Conservation (phyloP, 1,284 basidiomycete species). For the Dichomitus squalens region DNA sequence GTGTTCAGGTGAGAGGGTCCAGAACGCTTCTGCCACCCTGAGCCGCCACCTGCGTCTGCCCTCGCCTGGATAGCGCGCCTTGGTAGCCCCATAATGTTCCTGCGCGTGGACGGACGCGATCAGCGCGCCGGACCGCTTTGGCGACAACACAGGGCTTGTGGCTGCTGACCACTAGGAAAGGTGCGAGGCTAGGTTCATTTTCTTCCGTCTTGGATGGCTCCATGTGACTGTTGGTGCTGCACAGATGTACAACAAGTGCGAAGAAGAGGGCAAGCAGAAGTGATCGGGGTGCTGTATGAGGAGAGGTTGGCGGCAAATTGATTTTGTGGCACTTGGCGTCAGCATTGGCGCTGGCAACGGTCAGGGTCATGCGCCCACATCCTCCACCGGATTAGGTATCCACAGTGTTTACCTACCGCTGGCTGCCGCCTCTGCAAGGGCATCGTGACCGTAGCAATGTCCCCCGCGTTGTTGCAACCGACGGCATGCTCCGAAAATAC, state of each 20-base stretch:
- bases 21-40: constrained; percentile 42
- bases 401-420: constrained; percentile 12
- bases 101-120: constrained; percentile 24
- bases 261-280: constrained; percentile 1
- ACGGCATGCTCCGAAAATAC: too few species aligned
- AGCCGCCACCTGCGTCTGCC: constrained; percentile 44
- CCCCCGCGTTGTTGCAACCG: background rate
- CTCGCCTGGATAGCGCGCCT: constrained; percentile 37
- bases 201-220: background rate
- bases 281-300: too few species aligned
- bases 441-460: constrained; percentile 3
- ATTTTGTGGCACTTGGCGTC: too few species aligned
- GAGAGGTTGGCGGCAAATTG: too few species aligned
- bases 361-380: constrained; percentile 18
- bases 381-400: constrained; percentile 4
- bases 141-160: background rate
- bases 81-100: constrained; percentile 40
- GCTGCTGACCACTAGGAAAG: constrained; percentile 29
- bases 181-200: constrained; percentile 19
- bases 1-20: constrained; percentile 32
- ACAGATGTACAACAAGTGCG: background rate
- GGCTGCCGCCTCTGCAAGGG: background rate
- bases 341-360: constrained; percentile 2
- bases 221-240: background rate
- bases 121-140: constrained; percentile 1